Evolutionary conservation across 768 basidiomycete genomes (phyloP).

Genomic region (Boletus sp.): DNA sequence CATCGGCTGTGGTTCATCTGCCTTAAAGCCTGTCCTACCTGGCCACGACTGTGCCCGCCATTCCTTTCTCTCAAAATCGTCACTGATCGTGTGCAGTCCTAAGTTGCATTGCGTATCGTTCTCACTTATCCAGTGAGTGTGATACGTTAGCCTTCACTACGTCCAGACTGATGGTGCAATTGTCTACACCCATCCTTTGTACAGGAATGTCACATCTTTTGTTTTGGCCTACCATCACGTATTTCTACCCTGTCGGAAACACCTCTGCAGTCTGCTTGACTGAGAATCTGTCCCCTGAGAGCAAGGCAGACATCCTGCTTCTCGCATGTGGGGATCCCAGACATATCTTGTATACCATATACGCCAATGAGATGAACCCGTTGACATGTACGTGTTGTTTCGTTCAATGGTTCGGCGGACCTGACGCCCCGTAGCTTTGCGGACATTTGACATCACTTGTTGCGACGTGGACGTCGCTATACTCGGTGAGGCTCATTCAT

Average conservation of each 20-base stretch:
- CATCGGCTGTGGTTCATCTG: neutral
- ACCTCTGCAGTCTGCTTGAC: conserved; percentile 51
- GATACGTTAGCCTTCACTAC: neutral
- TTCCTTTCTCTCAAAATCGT: neutral
- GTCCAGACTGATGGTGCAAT: neutral
- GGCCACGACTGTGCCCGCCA: neutral
- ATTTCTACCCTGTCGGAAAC: conserved; percentile 59
- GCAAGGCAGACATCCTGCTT: conserved; percentile 37
- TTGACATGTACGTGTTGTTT: conserved; percentile 3
- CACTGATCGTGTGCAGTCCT: neutral
- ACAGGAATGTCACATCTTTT: conserved; percentile 17
- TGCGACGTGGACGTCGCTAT: conserved; percentile 29
- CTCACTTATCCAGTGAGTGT: neutral
- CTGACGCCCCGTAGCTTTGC: conserved; percentile 10
- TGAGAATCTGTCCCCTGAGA: conserved; percentile 43
- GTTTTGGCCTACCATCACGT: conserved; percentile 25
- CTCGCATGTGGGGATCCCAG: conserved; percentile 57
- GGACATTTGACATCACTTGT: conserved; percentile 27
- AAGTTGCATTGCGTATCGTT: neutral
- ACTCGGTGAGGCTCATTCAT: conserved; percentile 16
- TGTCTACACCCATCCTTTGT: neutral
- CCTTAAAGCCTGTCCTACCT: neutral
- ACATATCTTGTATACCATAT: conserved; percentile 48
- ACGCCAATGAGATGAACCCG: conserved; percentile 10
- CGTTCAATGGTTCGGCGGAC: neutral